phyloP scores from a whole-genome alignment of 192 early-diverging fungal species.

The Podochytrium sp. region DNA sequence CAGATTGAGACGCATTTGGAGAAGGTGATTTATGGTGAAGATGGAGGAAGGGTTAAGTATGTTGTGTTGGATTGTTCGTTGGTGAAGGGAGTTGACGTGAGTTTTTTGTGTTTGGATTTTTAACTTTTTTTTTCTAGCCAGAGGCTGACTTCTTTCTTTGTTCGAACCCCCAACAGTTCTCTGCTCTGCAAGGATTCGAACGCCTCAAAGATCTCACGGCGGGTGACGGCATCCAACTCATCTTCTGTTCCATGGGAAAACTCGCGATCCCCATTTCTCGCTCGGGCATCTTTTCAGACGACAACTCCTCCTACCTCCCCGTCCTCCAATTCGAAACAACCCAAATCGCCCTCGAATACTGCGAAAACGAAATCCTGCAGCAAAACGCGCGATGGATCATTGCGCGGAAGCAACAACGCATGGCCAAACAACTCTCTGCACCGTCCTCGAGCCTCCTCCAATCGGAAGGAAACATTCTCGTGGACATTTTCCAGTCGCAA shows the following conservation, averaged over 20 bases:
- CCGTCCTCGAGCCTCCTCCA: neutral
- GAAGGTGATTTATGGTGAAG: constrained; percentile 18
- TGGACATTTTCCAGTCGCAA: neutral
- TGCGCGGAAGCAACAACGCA: neutral
- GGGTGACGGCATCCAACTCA: constrained; percentile 75
- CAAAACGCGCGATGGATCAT: neutral
- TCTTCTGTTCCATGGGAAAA: constrained; percentile 72
- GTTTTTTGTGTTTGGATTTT: neutral
- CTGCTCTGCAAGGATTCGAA: constrained; percentile 87
- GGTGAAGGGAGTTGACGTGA: constrained; percentile 79
- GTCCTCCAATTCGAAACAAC: constrained; percentile 79
- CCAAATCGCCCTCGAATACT: constrained; percentile 91
- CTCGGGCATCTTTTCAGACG: constrained; percentile 46
- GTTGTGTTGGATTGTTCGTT: constrained; percentile 87
- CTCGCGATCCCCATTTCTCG: constrained; percentile 27
- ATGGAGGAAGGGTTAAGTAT: constrained; percentile 82
- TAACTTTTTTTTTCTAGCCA: constrained; percentile 1
- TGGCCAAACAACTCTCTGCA: neutral
- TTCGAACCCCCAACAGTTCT: constrained; percentile 57
- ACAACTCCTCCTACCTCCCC: constrained; percentile 30
- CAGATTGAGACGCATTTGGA: constrained; percentile 44
- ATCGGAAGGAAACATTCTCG: neutral
- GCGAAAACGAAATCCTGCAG: constrained; percentile 83
- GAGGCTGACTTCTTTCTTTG: neutral
- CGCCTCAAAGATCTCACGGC: constrained; percentile 77